Evolutionary conservation across 2,329 filamentous ascomycete genomes (phyloP).

Genomic region (Aspergillus ochraceus): DNA sequence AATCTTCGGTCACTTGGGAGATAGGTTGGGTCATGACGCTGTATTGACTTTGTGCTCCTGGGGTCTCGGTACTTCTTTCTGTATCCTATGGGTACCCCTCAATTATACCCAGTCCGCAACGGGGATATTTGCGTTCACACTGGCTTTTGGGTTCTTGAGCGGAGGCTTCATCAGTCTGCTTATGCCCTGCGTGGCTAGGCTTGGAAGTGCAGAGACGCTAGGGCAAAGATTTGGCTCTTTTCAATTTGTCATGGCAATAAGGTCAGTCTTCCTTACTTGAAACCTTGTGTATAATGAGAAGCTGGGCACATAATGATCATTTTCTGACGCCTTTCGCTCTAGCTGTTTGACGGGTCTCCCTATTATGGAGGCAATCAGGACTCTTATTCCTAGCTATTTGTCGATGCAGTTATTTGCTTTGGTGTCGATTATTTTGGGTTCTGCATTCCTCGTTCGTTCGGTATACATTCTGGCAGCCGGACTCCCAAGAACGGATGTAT

Average conservation of each 20-base stretch:
- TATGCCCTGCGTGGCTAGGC: conserved; percentile 32
- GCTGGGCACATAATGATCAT: background rate
- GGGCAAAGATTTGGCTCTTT: conserved; percentile 37
- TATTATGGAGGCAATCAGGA: conserved; percentile 28
- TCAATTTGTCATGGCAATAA: conserved; percentile 22
- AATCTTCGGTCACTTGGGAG: background rate
- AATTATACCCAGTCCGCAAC: conserved; percentile 27
- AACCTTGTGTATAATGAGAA: background rate
- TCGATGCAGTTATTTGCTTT: conserved; percentile 28
- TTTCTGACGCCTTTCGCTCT: background rate
- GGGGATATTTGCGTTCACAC: conserved; percentile 28
- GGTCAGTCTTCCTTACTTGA: conserved; percentile 14
- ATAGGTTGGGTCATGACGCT: background rate
- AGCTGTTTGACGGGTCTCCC: conserved; percentile 26
- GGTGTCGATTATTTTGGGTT: background rate
- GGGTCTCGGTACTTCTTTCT: background rate
- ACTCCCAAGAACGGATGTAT: no score
- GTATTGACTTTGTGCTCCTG: background rate
- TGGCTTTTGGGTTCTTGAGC: conserved; percentile 31
- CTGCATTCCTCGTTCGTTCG: background rate
- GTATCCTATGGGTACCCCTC: conserved; percentile 32
- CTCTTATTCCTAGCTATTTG: conserved; percentile 20
- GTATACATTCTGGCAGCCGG: no score
- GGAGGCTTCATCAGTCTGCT: conserved; percentile 29
- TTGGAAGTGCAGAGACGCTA: conserved; percentile 30